Conservation (phyloP, 192 early-diverging fungal species). For the Backusella luteola region DNA sequence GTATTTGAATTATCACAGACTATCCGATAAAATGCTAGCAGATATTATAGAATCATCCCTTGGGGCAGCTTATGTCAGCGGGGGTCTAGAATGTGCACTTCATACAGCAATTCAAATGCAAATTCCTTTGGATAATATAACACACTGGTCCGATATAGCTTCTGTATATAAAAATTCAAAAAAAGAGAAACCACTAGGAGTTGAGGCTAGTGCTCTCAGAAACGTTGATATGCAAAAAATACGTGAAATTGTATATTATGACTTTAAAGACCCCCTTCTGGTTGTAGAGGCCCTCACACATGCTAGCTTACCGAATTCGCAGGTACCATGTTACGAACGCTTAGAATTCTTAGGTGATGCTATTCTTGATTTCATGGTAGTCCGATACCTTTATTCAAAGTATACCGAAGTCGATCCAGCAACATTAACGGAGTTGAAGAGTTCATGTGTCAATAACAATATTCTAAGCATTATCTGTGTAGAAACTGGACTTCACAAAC, state of each 20-base stretch:
- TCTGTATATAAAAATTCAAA: slow-evolving; percentile 9
- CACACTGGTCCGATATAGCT: slow-evolving; percentile 44
- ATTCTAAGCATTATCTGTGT: slow-evolving; percentile 73
- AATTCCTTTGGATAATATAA: slow-evolving; percentile 52
- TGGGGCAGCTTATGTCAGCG: slow-evolving; percentile 69
- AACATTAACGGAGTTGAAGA: slow-evolving; percentile 75
- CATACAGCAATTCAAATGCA: slow-evolving; percentile 51
- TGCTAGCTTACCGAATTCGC: slow-evolving; percentile 56
- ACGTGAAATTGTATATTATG: slow-evolving; percentile 56
- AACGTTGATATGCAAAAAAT: slow-evolving; percentile 28
- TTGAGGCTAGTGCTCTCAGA: slow-evolving; percentile 6
- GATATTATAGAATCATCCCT: slow-evolving; percentile 84
- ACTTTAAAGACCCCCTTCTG: slow-evolving; percentile 65
- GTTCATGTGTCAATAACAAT: slow-evolving; percentile 83
- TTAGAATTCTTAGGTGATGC: slow-evolving; percentile 88
- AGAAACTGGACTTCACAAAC: slow-evolving; percentile 59
- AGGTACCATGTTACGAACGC: slow-evolving; percentile 77
- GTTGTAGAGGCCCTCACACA: slow-evolving; percentile 86
- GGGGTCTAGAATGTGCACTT: slow-evolving; percentile 51
- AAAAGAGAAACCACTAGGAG: slow-evolving; percentile 15
- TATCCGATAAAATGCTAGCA: slow-evolving; percentile 82
- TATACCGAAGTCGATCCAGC: slow-evolving; percentile 67
- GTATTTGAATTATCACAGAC: slow-evolving; percentile 31
- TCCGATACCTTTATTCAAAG: slow-evolving; percentile 69
- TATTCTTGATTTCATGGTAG: slow-evolving; percentile 76